Evolutionary conservation across 805 yeast species (phyloP).

Genomic region (Zygotorulaspora chibaensis): DNA sequence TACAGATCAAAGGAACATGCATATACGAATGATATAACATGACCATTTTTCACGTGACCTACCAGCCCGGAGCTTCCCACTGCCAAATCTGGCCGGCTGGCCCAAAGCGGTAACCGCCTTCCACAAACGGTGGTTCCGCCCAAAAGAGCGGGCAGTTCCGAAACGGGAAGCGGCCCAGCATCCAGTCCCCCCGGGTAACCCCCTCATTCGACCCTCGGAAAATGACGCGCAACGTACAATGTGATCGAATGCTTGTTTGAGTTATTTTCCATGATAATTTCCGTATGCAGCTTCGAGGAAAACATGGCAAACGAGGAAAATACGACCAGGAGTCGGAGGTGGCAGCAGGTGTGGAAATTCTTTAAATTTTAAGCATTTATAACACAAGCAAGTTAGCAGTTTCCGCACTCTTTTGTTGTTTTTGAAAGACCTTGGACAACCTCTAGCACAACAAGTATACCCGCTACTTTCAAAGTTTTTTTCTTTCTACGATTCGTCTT

Average conservation of each 20-base stretch:
- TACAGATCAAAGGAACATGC: too few species aligned
- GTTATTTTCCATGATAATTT: not conserved
- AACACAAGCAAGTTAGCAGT: not conserved
- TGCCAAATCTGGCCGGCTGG: too few species aligned
- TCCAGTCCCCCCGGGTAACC: too few species aligned
- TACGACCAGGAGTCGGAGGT: not conserved
- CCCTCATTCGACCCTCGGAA: not conserved
- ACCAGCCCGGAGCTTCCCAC: too few species aligned
- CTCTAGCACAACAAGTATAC: constrained; percentile 21
- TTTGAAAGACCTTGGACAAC: constrained; percentile 12
- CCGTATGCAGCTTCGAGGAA: not conserved
- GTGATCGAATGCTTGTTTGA: not conserved
- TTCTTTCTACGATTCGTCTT: not conserved
- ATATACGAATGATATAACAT: too few species aligned
- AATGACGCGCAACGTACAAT: not conserved
- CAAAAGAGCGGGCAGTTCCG: too few species aligned
- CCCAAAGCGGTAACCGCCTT: too few species aligned
- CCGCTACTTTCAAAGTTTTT: constrained; percentile 12
- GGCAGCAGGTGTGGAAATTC: not conserved
- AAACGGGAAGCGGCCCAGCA: too few species aligned
- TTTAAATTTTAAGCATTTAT: not conserved
- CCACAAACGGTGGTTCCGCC: too few species aligned
- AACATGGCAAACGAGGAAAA: constrained; percentile 2
- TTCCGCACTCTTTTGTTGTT: not conserved
- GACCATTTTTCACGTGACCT: too few species aligned